phyloP scores from a whole-genome alignment of 1,284 basidiomycete genomes.

The Austroboletus niveus region DNA sequence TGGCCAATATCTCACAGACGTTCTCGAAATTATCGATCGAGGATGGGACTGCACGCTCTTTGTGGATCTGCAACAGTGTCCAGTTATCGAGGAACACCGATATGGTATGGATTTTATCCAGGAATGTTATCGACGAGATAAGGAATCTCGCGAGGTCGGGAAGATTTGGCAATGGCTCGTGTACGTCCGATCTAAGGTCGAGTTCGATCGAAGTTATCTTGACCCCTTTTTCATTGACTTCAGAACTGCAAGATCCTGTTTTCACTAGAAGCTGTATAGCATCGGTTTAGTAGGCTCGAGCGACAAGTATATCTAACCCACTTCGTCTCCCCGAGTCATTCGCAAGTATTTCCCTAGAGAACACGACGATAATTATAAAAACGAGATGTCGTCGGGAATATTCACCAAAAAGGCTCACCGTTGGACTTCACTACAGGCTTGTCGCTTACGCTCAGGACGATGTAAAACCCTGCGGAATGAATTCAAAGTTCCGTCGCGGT shows the following conservation, averaged over 20 bases:
- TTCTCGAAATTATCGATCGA: background rate
- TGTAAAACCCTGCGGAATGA: too few relatives aligned
- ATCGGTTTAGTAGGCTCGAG: background rate
- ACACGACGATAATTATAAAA: constrained; percentile 21
- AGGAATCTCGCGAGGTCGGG: constrained; percentile 84
- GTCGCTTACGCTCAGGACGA: too few relatives aligned
- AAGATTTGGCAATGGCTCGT: constrained; percentile 57
- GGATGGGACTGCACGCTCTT: constrained; percentile 34
- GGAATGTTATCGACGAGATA: constrained; percentile 92
- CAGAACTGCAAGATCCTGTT: background rate
- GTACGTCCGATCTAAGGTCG: constrained; percentile 49
- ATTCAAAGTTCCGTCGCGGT: too few relatives aligned
- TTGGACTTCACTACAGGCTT: too few relatives aligned
- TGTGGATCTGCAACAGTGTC: constrained; percentile 71
- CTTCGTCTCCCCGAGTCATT: constrained; percentile 76
- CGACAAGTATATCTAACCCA: constrained; percentile 6
- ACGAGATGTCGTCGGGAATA: too few relatives aligned
- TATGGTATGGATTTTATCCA: constrained; percentile 74
- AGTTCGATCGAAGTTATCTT: constrained; percentile 2
- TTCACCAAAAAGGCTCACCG: too few relatives aligned
- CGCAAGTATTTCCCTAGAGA: too few relatives aligned
- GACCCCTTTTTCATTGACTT: background rate
- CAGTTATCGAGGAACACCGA: constrained; percentile 77
- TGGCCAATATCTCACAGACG: background rate
- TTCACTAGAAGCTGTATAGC: background rate